These are phyloP conservation scores for Saprolegnia parasitica DNA, from an alignment of 352 stramenopile genomes.

Conservation along the genomic window DNA sequence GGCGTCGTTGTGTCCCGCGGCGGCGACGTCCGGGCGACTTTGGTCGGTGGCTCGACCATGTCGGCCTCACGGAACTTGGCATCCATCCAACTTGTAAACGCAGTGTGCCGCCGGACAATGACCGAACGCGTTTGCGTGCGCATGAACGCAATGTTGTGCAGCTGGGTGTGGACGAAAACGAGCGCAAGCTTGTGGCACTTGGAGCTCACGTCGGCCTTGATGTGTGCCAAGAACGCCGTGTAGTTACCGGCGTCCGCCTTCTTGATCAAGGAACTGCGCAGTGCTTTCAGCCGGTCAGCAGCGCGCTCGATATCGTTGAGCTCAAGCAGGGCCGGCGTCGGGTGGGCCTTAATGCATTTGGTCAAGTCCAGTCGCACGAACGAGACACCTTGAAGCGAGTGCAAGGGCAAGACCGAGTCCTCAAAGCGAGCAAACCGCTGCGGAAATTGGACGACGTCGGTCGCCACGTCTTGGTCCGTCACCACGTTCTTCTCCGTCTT, in stretches of 20 bases:
- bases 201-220: background rate
- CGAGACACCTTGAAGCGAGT: constrained; percentile 5
- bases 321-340: constrained; percentile 5
- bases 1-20: background rate
- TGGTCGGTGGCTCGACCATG: no score
- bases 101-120: background rate
- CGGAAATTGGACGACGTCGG: constrained; percentile 26
- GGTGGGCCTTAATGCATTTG: background rate
- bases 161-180: constrained; percentile 11
- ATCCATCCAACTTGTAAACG: background rate
- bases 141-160: background rate
- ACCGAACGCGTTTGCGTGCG: background rate
- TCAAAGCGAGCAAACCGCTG: constrained; percentile 15
- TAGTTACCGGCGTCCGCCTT: background rate
- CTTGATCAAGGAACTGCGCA: background rate
- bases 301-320: background rate
- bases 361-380: constrained; percentile 16
- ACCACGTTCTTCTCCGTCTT: background rate
- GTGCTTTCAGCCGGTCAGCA: background rate
- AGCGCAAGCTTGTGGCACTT: constrained; percentile 26
- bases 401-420: background rate
- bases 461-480: background rate
- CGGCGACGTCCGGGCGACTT: background rate
- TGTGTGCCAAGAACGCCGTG: background rate
- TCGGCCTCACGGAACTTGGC: background rate